Evolutionary conservation across 192 early-diverging fungal genomes (phyloP), one percentile per base, ranked within the genome.

Genomic region (Dissophora ornata): DNA sequence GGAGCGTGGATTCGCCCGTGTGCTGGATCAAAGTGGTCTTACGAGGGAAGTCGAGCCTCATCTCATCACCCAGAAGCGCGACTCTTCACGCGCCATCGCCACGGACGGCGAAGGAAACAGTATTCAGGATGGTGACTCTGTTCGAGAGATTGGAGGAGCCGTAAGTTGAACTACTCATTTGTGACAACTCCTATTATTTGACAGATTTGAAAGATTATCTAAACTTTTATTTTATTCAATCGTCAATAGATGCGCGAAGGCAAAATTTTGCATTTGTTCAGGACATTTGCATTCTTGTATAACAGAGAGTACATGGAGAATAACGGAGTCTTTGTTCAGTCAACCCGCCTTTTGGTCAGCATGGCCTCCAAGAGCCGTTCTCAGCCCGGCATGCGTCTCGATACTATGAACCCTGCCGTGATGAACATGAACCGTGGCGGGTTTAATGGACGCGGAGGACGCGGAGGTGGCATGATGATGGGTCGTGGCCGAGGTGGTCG

Each of bases 231-330:
- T n/a, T n/a, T n/a, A n/a, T n/a, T n/a, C n/a, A n/a, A n/a, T n/a
- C n/a, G n/a, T n/a, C 16, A 30, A 16, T 69, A 81, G 80, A 70
- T 66, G 49, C 84, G 90, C 22, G 69, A 86, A 24, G 95, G 90
- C 5, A 87, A 86, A 0, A 91, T 97, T 51, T 70, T 97, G 32
- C 95, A 98, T 63, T 84, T 97, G 22, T 94, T 89, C 57, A 89
- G 94, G 22, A 82, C 87, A 8, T 87, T 89, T n/a, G 91, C 91
- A 1, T 99, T 96, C 71, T 79, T 96, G 41, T 85, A 91, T 46
- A 86, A 88, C 41, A 84, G 91, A 59, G 94, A 95, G 42, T 75
- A 86, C 32, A 62, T 87, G 53, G 88, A 94, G 66, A 87, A 93
- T 62, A 87, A 71, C 45, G 92, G 91, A 34, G 84, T 96, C 7